These are phyloP conservation scores for Begonia loranthoides DNA, from an alignment of 306 rosid genomes.

Conservation along the genomic window DNA sequence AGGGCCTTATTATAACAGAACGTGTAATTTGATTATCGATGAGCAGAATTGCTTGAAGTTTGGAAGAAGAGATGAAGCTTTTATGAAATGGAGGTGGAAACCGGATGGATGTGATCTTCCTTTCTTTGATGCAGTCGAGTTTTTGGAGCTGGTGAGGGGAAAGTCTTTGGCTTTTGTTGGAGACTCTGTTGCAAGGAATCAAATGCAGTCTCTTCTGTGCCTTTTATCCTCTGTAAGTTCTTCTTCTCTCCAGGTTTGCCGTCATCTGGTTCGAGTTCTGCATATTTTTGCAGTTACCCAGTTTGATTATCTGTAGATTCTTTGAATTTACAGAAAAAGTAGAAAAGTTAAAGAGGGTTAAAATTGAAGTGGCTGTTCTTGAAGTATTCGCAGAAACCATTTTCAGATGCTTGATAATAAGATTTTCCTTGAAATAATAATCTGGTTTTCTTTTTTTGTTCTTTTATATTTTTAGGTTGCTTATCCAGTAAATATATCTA, in stretches of 20 bases:
- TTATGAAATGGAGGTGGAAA: slow-evolving; percentile 20
- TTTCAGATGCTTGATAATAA: too few species aligned
- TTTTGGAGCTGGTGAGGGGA: slow-evolving; percentile 20
- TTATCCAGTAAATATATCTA: slow-evolving; percentile 54
- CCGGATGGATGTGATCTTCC: slow-evolving; percentile 16
- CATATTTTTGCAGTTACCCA: too few species aligned
- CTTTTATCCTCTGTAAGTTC: slow-evolving; percentile 15
- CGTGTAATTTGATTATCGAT: slow-evolving; percentile 16
- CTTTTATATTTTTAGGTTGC: slow-evolving; percentile 35
- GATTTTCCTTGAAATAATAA: too few species aligned
- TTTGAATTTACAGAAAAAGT: too few species aligned
- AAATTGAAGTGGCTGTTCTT: too few species aligned
- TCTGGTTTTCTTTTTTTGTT: too few species aligned
- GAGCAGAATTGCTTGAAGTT: slow-evolving; percentile 18
- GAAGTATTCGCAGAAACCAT: too few species aligned
- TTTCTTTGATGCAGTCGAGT: slow-evolving; percentile 13
- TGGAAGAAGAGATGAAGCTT: slow-evolving; percentile 18
- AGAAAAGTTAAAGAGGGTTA: too few species aligned
- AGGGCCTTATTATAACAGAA: slow-evolving; percentile 7
- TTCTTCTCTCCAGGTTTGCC: too few species aligned
- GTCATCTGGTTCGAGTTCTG: too few species aligned
- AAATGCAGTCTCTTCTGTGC: slow-evolving; percentile 21
- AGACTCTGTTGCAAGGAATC: slow-evolving; percentile 19
- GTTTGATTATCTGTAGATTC: too few species aligned
- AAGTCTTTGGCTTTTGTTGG: slow-evolving; percentile 24